Conservation (phyloP, 208 protist genomes). For the Naegleria fowleri region DNA sequence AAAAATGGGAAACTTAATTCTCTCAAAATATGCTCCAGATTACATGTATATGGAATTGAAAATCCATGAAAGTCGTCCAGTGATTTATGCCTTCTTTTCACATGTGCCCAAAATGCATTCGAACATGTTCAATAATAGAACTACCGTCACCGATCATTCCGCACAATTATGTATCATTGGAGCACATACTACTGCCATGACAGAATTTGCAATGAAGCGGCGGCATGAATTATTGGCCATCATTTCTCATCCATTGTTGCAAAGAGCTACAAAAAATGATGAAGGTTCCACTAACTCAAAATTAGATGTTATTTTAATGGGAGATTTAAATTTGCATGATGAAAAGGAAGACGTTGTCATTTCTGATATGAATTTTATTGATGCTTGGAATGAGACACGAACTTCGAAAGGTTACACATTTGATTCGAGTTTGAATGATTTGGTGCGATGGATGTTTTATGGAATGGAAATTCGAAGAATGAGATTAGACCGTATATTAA, state of each 20-base stretch:
- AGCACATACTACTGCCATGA: not conserved
- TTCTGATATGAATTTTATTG: not conserved
- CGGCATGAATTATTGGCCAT: not conserved
- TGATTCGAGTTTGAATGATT: not conserved
- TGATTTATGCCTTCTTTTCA: not conserved
- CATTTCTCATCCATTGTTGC: not conserved
- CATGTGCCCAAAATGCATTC: not conserved
- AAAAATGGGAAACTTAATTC: not conserved
- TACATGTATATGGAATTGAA: not conserved
- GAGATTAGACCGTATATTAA: not conserved
- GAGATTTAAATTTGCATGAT: not conserved
- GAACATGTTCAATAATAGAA: no score
- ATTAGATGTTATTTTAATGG: not conserved
- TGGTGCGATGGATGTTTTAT: not conserved
- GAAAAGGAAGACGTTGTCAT: not conserved
- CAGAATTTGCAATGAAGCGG: not conserved
- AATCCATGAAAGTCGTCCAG: not conserved
- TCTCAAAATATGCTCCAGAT: not conserved
- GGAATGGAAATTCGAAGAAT: not conserved
- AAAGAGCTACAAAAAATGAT: not conserved
- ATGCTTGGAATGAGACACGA: not conserved
- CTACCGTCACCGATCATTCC: no score
- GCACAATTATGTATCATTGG: not conserved
- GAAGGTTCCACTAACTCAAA: no score
- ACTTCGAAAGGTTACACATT: not conserved